phyloP scores from a whole-genome alignment of 345 rosid species.

The Populus alba region DNA sequence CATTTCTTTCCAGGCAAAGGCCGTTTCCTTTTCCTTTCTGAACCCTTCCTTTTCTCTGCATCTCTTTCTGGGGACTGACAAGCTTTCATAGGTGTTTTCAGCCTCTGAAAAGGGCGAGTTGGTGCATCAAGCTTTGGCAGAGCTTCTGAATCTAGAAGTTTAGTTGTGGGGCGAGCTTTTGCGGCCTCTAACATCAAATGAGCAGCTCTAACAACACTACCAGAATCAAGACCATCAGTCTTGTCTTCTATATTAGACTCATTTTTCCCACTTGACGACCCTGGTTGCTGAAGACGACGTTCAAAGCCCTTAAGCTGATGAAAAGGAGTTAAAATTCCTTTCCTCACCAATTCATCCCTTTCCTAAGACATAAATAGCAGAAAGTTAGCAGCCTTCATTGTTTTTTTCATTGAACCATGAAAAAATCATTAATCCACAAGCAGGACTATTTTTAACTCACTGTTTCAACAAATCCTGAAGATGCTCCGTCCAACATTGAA shows the following conservation, averaged over 20 bases:
- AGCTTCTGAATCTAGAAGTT: slow-evolving; percentile 66
- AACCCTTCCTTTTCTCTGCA: slow-evolving; percentile 38
- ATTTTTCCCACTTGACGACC: slow-evolving; percentile 36
- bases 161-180: slow-evolving; percentile 80
- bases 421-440: slow-evolving; percentile 2
- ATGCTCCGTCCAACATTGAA: slow-evolving; percentile 76
- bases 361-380: slow-evolving; percentile 52
- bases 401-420: background rate
- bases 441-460: slow-evolving; percentile 38
- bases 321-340: slow-evolving; percentile 94
- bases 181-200: slow-evolving; percentile 62
- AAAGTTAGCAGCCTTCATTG: slow-evolving; percentile 16
- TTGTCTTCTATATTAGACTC: slow-evolving; percentile 42
- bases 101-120: slow-evolving; percentile 68
- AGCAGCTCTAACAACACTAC: slow-evolving; percentile 57
- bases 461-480: slow-evolving; percentile 86
- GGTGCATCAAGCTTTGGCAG: slow-evolving; percentile 86
- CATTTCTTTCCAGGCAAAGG: slow-evolving; percentile 89
- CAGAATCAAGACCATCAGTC: slow-evolving; percentile 43
- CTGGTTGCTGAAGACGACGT: slow-evolving; percentile 71
- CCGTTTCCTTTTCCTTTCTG: slow-evolving; percentile 53
- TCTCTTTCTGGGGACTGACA: slow-evolving; percentile 44
- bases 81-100: slow-evolving; percentile 50
- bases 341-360: slow-evolving; percentile 94
- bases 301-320: slow-evolving; percentile 91